Evolutionary conservation across 2,329 filamentous ascomycete species (phyloP), one percentile per base, ranked within the genome.

Genomic region (Phialocephala subalpina): DNA sequence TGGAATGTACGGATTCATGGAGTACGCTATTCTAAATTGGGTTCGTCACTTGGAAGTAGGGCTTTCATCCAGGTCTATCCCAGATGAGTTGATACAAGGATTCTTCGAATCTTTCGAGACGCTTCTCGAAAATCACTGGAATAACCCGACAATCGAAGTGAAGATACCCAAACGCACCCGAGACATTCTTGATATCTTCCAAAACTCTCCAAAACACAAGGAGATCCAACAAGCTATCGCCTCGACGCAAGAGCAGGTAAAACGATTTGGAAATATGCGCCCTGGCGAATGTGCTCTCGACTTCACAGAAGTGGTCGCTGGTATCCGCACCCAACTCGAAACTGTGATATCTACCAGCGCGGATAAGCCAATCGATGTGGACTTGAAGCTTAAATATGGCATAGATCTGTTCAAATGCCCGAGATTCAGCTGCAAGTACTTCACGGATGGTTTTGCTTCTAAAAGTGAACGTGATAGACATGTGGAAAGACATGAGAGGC

Each of bases 221-320:
- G 52, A 56, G 52, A 56, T 56, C 52, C 52, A 56, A 18, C 52
- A 56, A 56, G 52, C 18, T 33, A 56, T 56, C 29, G 52, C 52
- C 52, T 56, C 52, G 5, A 56, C 52, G 52, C 52, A 56, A 56
- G 52, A 56, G 52, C 52, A 56, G 52, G 52, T 22, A 56, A 56
- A 18, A 56, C 52, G 12, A 25, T 18, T 56, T 25, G 52, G 52
- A 56, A 18, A 56, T 22, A 56, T 56, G 52, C 52, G 52, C 52
- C 52, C 52, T 68, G 66, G 66, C 66, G 57, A 68, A 63, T 63
- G 57, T 53, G 60, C 65, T 68, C 40, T 61, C n/a, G 16, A 56
- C 25, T 56, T 56, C 52, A 29, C 52, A 56, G 52, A 56, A 22
- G 20, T 56, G 52, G 52, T 56, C 12, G 52, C 52, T 56, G 52